Percentiles rank a stretch among this genome's conserved stretches.
Conservation (phyloP, 129 eudicot species). For the Flaveria bidentis region DNA sequence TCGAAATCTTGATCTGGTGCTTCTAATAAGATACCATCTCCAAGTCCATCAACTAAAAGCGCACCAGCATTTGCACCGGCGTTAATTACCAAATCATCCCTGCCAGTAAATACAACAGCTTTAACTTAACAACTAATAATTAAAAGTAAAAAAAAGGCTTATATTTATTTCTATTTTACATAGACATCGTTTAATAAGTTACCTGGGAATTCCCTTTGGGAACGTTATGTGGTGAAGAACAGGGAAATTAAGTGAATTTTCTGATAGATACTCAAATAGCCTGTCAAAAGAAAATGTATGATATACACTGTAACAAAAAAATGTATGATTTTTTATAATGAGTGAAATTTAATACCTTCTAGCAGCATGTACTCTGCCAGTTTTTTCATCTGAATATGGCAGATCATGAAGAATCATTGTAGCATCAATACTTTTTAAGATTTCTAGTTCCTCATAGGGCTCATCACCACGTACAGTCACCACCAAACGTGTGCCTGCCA, state of each 20-base stretch:
- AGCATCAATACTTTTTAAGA: slow-evolving; percentile 66
- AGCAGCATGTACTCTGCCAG: slow-evolving; percentile 93
- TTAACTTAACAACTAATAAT: slow-evolving; percentile 2
- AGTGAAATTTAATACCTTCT: slow-evolving; percentile 56
- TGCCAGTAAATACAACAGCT: slow-evolving; percentile 28
- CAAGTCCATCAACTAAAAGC: slow-evolving; percentile 93
- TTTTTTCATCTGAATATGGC: slow-evolving; percentile 71
- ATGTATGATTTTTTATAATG: not conserved
- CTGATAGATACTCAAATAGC: slow-evolving; percentile 82
- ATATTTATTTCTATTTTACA: not conserved
- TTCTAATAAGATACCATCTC: slow-evolving; percentile 89
- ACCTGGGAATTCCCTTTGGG: slow-evolving; percentile 77
- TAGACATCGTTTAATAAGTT: slow-evolving; percentile 15
- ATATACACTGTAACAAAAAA: not conserved
- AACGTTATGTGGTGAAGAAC: slow-evolving; percentile 90
- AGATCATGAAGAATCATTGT: slow-evolving; percentile 85
- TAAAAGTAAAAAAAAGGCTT: not conserved
- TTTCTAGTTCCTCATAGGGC: slow-evolving; percentile 67
- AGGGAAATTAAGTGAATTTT: slow-evolving; percentile 75
- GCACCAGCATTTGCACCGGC: slow-evolving; percentile 97
- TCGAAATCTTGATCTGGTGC: slow-evolving; percentile 89
- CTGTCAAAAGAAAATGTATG: slow-evolving; percentile 38
- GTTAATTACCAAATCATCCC: slow-evolving; percentile 88
- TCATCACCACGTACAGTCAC: slow-evolving; percentile 94
- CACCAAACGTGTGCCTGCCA: slow-evolving; percentile 81